Base-by-base conservation (phyloP, 768 basidiomycete genomes). In the Hebeloma cylindrosporum region DNA sequence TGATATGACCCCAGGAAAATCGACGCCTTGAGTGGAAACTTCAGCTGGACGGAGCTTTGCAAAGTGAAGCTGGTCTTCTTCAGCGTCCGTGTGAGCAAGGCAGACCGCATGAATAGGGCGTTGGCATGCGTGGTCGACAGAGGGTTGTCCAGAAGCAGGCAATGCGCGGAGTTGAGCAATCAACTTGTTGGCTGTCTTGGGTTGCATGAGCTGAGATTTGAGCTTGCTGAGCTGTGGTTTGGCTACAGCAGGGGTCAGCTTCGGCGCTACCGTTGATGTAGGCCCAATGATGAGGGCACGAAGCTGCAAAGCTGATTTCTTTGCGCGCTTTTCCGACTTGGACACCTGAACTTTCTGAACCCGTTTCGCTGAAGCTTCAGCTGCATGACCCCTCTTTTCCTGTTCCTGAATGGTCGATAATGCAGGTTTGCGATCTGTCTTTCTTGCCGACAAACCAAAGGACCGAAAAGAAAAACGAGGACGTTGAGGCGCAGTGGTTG, bases 61-160 rank as follows among this genome's bases (percentile, higher is more conserved):
- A 56, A 89, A 87, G 51, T 83, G 76, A n/a, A 74, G 68, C 18
- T 70, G 62, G 9, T 86, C 70, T 21, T 75, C 77, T 53, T 89
- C 85, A 6, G 61, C 73, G 43, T 92, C 89, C 2, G 79, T 59
- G 51, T 72, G 70, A 22, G 70, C 74, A 28, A 92, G 73, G 54
- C 85, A 91, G 16, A 90, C 88, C 0, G 87, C 89, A 55, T 83
- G 88, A 21, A 91, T 87, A 16, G 86, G 86, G 3, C 68, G 40
- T 62, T 62, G 4, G 48, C 40, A 37, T 25, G 21, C 20, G 16
- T 43, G 33, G 31, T 49, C 35, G 23, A 37, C 23, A 37, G 52
- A 29, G 7, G 62, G 54, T 9, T 58, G 64, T 39, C 71, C 73
- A 7, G 69, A 60, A 3, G 72, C 66, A n/a, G 89, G 78, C 29